phyloP scores from a whole-genome alignment of 2,329 filamentous ascomycete genomes.

The Cytospora piceae region DNA sequence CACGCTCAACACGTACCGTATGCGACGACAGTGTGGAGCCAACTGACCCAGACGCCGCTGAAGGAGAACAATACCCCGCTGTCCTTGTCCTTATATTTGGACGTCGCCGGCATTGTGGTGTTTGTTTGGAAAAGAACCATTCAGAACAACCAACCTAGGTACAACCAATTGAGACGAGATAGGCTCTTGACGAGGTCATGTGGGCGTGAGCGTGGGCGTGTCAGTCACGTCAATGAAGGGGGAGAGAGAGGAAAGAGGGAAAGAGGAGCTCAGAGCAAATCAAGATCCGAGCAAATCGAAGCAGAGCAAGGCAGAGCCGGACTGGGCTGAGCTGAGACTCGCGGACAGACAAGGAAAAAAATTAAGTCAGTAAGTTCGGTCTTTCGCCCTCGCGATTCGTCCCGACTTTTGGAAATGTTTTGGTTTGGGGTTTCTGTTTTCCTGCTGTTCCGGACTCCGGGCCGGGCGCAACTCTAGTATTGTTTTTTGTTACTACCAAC shows the following conservation, averaged over 20 bases:
- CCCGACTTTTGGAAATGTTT: not conserved
- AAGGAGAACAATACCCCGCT: constrained; percentile 66
- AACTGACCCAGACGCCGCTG: constrained; percentile 89
- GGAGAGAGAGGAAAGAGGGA: too few relatives aligned
- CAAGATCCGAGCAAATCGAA: too few relatives aligned
- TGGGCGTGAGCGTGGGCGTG: not conserved
- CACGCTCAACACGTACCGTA: constrained; percentile 64
- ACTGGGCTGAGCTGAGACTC: too few relatives aligned
- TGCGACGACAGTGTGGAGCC: constrained; percentile 80
- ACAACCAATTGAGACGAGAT: constrained; percentile 24
- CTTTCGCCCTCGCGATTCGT: not conserved
- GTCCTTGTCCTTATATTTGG: constrained; percentile 68
- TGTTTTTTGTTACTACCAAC: too few relatives aligned
- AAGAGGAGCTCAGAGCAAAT: too few relatives aligned
- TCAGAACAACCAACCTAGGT: constrained; percentile 7
- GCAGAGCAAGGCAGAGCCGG: not conserved
- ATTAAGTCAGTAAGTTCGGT: not conserved
- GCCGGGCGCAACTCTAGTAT: not conserved
- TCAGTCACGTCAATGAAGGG: too few relatives aligned
- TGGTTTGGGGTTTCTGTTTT: not conserved
- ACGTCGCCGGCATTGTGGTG: constrained; percentile 45
- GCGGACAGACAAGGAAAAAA: too few relatives aligned
- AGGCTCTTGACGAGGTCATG: not conserved
- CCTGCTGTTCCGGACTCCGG: not conserved
- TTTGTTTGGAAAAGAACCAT: not conserved